phyloP scores from a whole-genome alignment of 1,139 yeast genomes.

The Nakaseomyces kungkrabaensis region DNA sequence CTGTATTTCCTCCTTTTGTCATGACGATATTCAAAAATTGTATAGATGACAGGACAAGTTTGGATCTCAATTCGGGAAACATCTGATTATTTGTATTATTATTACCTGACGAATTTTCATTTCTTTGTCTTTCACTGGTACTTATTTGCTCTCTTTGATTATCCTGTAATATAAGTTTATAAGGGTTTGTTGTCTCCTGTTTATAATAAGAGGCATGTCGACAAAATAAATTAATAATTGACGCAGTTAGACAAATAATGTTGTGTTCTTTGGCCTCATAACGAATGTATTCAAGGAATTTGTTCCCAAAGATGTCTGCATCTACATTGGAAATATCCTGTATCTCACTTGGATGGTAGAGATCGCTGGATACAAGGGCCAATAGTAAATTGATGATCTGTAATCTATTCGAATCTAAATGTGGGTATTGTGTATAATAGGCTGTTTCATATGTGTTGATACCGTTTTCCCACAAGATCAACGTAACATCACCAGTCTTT shows the following conservation, averaged over 20 bases:
- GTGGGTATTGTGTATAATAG: slow-evolving; percentile 33
- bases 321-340: not conserved
- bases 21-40: slow-evolving; percentile 56
- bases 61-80: slow-evolving; percentile 39
- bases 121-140: not conserved
- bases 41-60: slow-evolving; percentile 46
- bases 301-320: not conserved
- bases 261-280: slow-evolving; percentile 4
- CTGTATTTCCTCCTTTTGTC: slow-evolving; percentile 52
- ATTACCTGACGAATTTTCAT: not conserved
- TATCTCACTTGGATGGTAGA: slow-evolving; percentile 51
- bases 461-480: slow-evolving; percentile 16
- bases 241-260: slow-evolving; percentile 49
- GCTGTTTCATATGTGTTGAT: slow-evolving; percentile 11
- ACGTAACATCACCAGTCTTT: not conserved
- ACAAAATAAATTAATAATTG: slow-evolving; percentile 54
- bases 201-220: slow-evolving; percentile 29
- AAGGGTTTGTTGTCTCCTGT: slow-evolving; percentile 15
- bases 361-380: slow-evolving; percentile 32
- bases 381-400: slow-evolving; percentile 57
- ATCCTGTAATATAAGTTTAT: slow-evolving; percentile 9
- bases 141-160: not conserved
- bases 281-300: not conserved
- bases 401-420: slow-evolving; percentile 53
- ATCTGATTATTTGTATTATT: not conserved